Conservation (phyloP, 768 basidiomycete species). For the Lentinula sp. region DNA sequence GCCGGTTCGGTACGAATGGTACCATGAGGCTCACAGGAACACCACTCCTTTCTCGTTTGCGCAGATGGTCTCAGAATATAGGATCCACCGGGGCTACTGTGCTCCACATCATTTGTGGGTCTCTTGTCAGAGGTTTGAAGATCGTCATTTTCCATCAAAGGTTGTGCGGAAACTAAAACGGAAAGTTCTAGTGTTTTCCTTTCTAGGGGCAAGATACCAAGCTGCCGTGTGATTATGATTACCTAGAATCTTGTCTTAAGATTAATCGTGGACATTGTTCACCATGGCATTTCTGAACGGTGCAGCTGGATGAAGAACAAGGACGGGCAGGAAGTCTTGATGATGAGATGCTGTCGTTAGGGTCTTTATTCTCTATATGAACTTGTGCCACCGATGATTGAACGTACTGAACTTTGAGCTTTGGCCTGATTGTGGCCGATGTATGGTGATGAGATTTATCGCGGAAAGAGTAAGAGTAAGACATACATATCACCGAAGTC, state of each 20-base stretch:
- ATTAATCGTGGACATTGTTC: background rate
- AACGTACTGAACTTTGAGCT: background rate
- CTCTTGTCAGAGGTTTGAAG: background rate
- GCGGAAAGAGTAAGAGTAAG: background rate
- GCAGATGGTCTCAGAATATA: background rate
- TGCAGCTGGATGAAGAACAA: background rate
- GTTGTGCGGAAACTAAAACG: background rate
- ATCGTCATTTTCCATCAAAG: background rate
- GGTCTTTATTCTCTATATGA: background rate
- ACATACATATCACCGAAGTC: background rate
- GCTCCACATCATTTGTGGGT: background rate
- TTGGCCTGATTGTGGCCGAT: background rate
- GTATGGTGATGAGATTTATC: background rate
- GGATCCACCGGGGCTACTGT: background rate
- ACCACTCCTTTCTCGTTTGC: background rate
- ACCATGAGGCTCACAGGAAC: constrained; percentile 6
- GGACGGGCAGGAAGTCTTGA: background rate
- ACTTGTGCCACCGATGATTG: background rate
- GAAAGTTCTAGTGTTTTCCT: background rate
- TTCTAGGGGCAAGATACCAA: background rate
- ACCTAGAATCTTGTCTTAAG: background rate
- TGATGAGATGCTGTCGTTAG: background rate
- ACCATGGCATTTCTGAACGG: background rate
- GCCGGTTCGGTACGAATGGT: background rate
- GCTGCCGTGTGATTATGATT: background rate